Percentiles rank a stretch among this genome's conserved stretches.
Evolutionary conservation across 1,139 yeast genomes (phyloP).

Genomic region (Candida tunisiensis): DNA sequence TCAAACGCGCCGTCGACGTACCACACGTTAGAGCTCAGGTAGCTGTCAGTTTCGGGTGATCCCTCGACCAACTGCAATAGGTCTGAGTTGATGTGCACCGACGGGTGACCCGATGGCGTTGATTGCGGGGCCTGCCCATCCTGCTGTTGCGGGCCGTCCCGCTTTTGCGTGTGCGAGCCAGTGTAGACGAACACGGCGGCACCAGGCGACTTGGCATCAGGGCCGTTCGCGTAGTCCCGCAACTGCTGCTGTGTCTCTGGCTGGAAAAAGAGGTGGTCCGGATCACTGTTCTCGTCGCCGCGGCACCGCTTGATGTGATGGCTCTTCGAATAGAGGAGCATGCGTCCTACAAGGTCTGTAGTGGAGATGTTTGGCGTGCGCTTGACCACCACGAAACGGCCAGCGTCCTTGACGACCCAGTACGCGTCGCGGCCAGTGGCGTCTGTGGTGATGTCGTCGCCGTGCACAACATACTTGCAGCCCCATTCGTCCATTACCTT

Average conservation of each 20-base stretch:
- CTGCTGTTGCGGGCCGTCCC: too few relatives aligned
- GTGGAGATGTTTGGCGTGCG: slow-evolving; percentile 91
- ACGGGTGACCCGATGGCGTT: too few relatives aligned
- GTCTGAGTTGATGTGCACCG: slow-evolving; percentile 7
- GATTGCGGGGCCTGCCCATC: too few relatives aligned
- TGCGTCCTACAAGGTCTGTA: slow-evolving; percentile 87
- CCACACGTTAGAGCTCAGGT: slow-evolving; percentile 18
- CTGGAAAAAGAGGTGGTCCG: slow-evolving; percentile 21
- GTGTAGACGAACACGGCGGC: slow-evolving; percentile 45
- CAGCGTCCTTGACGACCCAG: slow-evolving; percentile 63
- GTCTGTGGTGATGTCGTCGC: slow-evolving; percentile 94
- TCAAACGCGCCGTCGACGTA: slow-evolving; percentile 85
- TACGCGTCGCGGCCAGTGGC: slow-evolving; percentile 92
- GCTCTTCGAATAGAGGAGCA: slow-evolving; percentile 40
- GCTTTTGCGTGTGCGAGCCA: too few relatives aligned
- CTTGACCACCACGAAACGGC: slow-evolving; percentile 77
- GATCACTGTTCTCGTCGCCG: slow-evolving; percentile 4
- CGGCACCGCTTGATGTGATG: slow-evolving; percentile 51
- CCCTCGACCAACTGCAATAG: slow-evolving; percentile 21
- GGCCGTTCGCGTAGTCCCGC: slow-evolving; percentile 44
- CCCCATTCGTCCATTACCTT: slow-evolving; percentile 53
- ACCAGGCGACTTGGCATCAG: slow-evolving; percentile 42
- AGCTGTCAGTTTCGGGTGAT: slow-evolving; percentile 8
- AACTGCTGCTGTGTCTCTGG: slow-evolving; percentile 23
- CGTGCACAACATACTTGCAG: slow-evolving; percentile 87